Evolutionary conservation across 2,329 filamentous ascomycete species (phyloP).

Genomic region (Curvularia lunata): DNA sequence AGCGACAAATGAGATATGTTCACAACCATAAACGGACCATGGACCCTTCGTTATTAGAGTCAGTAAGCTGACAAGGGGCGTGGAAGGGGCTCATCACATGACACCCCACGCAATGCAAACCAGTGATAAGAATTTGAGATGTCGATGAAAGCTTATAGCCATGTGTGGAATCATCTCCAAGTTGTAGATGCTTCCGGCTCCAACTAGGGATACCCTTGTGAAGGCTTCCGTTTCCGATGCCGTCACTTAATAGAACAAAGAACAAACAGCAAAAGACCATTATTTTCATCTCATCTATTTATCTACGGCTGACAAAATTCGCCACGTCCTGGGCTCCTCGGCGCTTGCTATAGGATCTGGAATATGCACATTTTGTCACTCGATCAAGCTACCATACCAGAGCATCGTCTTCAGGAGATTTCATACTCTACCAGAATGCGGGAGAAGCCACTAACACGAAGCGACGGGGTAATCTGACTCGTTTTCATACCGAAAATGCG

Average conservation of each 20-base stretch:
- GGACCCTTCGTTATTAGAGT: neutral
- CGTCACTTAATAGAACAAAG: slow-evolving; percentile 4
- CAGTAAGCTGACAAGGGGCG: neutral
- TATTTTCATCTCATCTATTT: neutral
- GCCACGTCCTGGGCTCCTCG: neutral
- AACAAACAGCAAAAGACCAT: neutral
- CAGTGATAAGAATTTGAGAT: neutral
- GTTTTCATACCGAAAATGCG: neutral
- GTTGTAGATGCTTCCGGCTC: slow-evolving; percentile 1
- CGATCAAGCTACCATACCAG: neutral
- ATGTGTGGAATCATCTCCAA: too few relatives aligned
- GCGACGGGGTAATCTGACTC: neutral
- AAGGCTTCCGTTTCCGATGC: slow-evolving; percentile 2
- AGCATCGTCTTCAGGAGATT: neutral
- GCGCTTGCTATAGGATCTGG: neutral
- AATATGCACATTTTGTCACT: neutral
- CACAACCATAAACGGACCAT: neutral
- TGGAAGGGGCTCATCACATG: neutral
- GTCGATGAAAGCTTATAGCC: too few relatives aligned
- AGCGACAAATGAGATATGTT: neutral
- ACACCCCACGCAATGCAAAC: neutral
- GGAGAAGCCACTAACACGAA: neutral
- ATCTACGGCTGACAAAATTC: neutral
- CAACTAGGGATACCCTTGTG: neutral
- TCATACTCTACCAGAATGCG: neutral